These are phyloP conservation scores for Tetrahymena borealis DNA, from an alignment of 73 alveolate species.

Conservation along the genomic window DNA sequence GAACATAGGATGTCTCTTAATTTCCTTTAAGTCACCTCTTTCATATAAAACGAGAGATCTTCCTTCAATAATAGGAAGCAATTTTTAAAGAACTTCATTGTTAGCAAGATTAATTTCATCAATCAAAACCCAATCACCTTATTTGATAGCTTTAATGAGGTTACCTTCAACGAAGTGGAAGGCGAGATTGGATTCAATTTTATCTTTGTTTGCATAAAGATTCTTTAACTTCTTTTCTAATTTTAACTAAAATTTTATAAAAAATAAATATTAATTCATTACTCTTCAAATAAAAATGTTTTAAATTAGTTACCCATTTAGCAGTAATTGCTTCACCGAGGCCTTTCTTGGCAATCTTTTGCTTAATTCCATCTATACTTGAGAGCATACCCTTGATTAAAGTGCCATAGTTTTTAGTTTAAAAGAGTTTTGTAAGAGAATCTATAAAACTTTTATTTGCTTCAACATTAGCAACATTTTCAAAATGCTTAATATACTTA, in stretches of 20 bases:
- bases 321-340: background rate
- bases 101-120: slow-evolving; percentile 97
- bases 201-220: slow-evolving; percentile 10
- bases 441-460: slow-evolving; percentile 67
- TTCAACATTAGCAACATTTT: slow-evolving; percentile 52
- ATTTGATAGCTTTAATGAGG: slow-evolving; percentile 76
- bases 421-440: slow-evolving; percentile 59
- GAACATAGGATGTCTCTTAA: slow-evolving; percentile 82
- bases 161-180: slow-evolving; percentile 92
- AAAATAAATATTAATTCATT: background rate
- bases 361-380: slow-evolving; percentile 54
- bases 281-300: background rate
- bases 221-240: slow-evolving; percentile 35
- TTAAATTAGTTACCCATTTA: background rate
- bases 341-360: slow-evolving; percentile 6
- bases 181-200: slow-evolving; percentile 26
- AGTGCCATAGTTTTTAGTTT: slow-evolving; percentile 57
- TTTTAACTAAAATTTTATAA: background rate
- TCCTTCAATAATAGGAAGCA: slow-evolving; percentile 80
- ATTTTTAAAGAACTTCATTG: slow-evolving; percentile 78
- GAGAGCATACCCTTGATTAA: slow-evolving; percentile 70
- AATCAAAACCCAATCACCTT: slow-evolving; percentile 95
- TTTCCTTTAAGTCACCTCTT: slow-evolving; percentile 82
- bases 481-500: slow-evolving; percentile 60
- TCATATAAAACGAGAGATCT: slow-evolving; percentile 75